Base-by-base conservation (phyloP, 495 filamentous ascomycete species). In the Hypoxylon rickii region DNA sequence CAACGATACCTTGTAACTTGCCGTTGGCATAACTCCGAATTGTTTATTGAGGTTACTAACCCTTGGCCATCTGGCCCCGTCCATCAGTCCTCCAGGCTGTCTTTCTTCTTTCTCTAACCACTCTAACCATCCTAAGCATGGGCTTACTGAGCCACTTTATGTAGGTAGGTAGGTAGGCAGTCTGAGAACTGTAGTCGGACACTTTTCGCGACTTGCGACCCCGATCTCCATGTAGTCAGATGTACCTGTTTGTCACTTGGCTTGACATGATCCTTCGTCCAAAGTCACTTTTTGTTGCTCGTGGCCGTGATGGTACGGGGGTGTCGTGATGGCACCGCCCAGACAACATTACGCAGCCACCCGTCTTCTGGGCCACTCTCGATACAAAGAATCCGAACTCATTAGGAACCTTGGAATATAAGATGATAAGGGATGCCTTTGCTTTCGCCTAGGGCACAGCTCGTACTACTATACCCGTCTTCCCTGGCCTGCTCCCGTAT, bases 91-190 rank as follows among this genome's bases (percentile, higher is more conserved):
- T n/a, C n/a, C n/a, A n/a, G n/a, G n/a, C n/a, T n/a, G n/a, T n/a
- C n/a, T n/a, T n/a, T n/a, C n/a, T n/a, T n/a, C n/a, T n/a, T n/a
- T n/a, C n/a, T n/a, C n/a, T n/a, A n/a, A n/a, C n/a, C n/a, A n/a
- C n/a, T n/a, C n/a, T n/a, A n/a, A n/a, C n/a, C n/a, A n/a, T n/a
- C n/a, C 43, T 39, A 47, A 42, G 56, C 49, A 47, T 44, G 49
- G 44, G 59, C 59, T 63, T 63, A 63, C 59, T 63, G 59, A 63
- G 59, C 59, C 59, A 53, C 51, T 36, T 52, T 34, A 15, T 12
- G 8, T 29, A 4, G 4, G 10, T 29, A 4, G 4, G 10, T 29
- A 29, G 4, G 10, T 29, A 29, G 4, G 10, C 24, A 29, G 10
- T 29, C 4, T 29, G 10, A 4, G 24, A 29, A 29, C n/a, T 34